These are phyloP conservation scores for Alternaria tenuissima DNA, from an alignment of 2,329 filamentous ascomycete genomes.

Conservation along the genomic window DNA sequence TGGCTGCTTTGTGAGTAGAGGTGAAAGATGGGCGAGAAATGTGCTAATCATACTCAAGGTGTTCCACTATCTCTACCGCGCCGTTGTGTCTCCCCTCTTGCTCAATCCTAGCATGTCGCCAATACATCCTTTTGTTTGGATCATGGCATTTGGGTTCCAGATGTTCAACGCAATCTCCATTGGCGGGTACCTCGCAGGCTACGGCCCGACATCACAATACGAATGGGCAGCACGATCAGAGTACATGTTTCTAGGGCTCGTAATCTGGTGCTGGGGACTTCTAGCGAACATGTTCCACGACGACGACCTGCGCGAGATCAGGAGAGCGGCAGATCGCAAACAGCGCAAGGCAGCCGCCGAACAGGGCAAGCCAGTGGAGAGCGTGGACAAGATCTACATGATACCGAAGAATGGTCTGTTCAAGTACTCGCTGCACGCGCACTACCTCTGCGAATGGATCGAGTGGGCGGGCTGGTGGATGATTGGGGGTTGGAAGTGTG, in stretches of 20 bases:
- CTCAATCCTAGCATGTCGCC: conserved; percentile 91
- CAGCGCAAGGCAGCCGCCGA: conserved; percentile 61
- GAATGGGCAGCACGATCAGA: conserved; percentile 59
- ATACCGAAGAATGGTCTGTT: conserved; percentile 87
- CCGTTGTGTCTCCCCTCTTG: conserved; percentile 80
- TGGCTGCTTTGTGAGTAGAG: conserved; percentile 65
- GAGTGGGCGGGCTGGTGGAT: conserved; percentile 94
- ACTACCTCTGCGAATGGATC: conserved; percentile 96
- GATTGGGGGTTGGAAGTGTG: conserved; percentile 69
- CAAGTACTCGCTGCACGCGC: conserved; percentile 82
- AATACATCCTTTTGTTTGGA: conserved; percentile 75
- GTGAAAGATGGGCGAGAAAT: not conserved
- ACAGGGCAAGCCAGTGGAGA: conserved; percentile 56
- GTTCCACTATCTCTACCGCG: conserved; percentile 91
- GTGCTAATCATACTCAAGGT: conserved; percentile 55
- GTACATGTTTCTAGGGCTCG: conserved; percentile 69
- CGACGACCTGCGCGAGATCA: conserved; percentile 85
- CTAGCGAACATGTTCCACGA: conserved; percentile 88
- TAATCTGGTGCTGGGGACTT: conserved; percentile 79
- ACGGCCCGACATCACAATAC: conserved; percentile 70
- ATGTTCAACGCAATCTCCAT: conserved; percentile 79
- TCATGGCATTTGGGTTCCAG: conserved; percentile 75
- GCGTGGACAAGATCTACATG: conserved; percentile 83
- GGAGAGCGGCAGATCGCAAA: conserved; percentile 71
- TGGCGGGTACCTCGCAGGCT: conserved; percentile 82